Evolutionary conservation across 2,329 filamentous ascomycete genomes (phyloP).

Genomic region (Incumbomyces delicatus): DNA sequence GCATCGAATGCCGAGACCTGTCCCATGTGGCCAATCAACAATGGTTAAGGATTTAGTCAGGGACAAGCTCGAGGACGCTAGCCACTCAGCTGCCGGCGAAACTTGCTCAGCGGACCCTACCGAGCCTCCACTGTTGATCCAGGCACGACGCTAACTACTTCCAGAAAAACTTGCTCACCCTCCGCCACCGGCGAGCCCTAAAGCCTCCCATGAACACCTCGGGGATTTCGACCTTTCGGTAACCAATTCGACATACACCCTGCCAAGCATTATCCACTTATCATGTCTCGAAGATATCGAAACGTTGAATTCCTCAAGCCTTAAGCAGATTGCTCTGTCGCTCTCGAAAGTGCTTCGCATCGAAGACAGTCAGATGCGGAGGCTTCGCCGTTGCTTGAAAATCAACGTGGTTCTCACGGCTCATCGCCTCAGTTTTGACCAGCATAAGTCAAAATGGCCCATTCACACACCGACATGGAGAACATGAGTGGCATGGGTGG

Average conservation of each 20-base stretch:
- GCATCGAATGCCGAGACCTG: neutral
- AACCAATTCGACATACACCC: no score
- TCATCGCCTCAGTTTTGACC: no score
- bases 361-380: no score
- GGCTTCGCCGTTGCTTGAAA: no score
- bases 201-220: no score
- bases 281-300: no score
- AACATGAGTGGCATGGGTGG: slow-evolving; percentile 18
- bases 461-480: slow-evolving; percentile 6
- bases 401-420: no score
- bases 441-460: neutral
- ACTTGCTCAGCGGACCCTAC: slow-evolving; percentile 6
- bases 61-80: neutral
- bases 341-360: no score
- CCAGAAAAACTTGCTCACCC: slow-evolving; percentile 6
- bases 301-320: no score
- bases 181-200: neutral
- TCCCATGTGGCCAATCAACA: neutral
- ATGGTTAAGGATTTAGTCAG: neutral
- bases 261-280: no score
- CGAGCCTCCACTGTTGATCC: neutral
- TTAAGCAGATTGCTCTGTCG: no score
- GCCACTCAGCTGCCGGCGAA: neutral
- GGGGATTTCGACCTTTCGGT: no score
- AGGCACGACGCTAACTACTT: neutral